phyloP scores from a whole-genome alignment of 2,329 filamentous ascomycete species.

The Ophiocordyceps camponoti-leonardi region DNA sequence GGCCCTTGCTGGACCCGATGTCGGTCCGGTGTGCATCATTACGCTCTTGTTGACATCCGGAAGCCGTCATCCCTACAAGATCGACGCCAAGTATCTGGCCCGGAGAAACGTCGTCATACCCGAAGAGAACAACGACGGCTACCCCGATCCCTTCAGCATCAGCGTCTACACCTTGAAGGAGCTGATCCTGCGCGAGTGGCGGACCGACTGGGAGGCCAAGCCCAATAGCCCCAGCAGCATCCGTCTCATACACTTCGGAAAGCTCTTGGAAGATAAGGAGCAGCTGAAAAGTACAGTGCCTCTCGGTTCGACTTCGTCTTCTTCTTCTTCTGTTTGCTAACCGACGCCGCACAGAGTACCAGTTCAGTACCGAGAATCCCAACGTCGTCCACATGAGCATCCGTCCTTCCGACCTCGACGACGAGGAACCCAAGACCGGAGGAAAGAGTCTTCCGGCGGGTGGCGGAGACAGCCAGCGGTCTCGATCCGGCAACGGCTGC shows the following conservation, averaged over 20 bases:
- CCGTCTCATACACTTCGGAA: slow-evolving; percentile 80
- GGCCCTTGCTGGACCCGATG: slow-evolving; percentile 12
- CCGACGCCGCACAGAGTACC: slow-evolving; percentile 42
- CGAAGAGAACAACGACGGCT: slow-evolving; percentile 39
- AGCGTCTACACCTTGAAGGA: slow-evolving; percentile 91
- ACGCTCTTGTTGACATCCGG: slow-evolving; percentile 70
- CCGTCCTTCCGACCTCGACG: slow-evolving; percentile 71
- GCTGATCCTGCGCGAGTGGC: slow-evolving; percentile 84
- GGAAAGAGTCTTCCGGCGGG: slow-evolving; percentile 31
- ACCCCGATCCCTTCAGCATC: slow-evolving; percentile 68
- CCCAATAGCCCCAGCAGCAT: slow-evolving; percentile 80
- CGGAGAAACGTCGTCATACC: slow-evolving; percentile 67
- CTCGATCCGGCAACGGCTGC: slow-evolving; percentile 23
- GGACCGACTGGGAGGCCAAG: slow-evolving; percentile 76
- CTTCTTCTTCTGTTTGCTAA: slow-evolving; percentile 1
- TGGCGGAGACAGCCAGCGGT: slow-evolving; percentile 21
- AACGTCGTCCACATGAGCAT: slow-evolving; percentile 95
- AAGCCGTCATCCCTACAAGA: slow-evolving; percentile 73
- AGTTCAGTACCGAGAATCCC: slow-evolving; percentile 53
- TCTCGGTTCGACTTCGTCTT: not conserved
- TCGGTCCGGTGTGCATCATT: slow-evolving; percentile 44
- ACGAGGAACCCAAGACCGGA: slow-evolving; percentile 55
- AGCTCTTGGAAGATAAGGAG: slow-evolving; percentile 77
- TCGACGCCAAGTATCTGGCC: slow-evolving; percentile 70
- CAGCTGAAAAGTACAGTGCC: slow-evolving; percentile 55